These are phyloP conservation scores for Sphaerosporella brunnea DNA, from an alignment of 495 filamentous ascomycete genomes.

Conservation along the genomic window DNA sequence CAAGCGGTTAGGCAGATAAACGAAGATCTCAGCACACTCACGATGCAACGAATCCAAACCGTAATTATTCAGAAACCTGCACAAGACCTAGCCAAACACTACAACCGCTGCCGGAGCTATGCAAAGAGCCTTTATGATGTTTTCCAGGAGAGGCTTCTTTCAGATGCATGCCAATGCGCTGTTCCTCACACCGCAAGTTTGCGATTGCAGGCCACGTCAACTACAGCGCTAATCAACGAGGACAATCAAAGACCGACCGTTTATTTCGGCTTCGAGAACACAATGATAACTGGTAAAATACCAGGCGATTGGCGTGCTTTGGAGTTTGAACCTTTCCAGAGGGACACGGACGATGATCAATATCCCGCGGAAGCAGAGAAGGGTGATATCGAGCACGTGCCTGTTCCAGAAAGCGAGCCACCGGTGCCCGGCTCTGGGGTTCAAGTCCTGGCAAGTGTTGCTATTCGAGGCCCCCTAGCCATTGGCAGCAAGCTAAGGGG, in stretches of 20 bases:
- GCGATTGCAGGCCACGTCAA: conserved; percentile 12
- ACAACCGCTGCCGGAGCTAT: conserved; percentile 16
- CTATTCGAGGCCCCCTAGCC: background rate
- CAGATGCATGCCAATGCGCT: conserved; percentile 14
- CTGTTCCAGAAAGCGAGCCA: background rate
- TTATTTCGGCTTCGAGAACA: background rate
- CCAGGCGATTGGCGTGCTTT: background rate
- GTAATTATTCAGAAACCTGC: background rate
- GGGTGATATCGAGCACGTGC: background rate
- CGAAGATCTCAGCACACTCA: conserved; percentile 5
- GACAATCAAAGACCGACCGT: background rate
- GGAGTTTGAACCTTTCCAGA: background rate
- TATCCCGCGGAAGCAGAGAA: background rate
- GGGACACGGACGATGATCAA: background rate
- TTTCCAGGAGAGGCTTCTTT: conserved; percentile 12
- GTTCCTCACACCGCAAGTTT: conserved; percentile 19
- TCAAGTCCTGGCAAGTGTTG: background rate
- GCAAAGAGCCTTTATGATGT: conserved; percentile 15
- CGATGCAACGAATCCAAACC: conserved; percentile 1
- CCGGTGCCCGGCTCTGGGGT: background rate
- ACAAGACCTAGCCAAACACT: conserved; percentile 7
- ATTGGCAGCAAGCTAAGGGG: background rate
- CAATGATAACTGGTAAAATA: background rate
- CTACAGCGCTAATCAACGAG: background rate
- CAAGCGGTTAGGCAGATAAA: conserved; percentile 11